Evolutionary conservation across 208 protist species (phyloP).

Genomic region (Balamuthia mandrillaris): DNA sequence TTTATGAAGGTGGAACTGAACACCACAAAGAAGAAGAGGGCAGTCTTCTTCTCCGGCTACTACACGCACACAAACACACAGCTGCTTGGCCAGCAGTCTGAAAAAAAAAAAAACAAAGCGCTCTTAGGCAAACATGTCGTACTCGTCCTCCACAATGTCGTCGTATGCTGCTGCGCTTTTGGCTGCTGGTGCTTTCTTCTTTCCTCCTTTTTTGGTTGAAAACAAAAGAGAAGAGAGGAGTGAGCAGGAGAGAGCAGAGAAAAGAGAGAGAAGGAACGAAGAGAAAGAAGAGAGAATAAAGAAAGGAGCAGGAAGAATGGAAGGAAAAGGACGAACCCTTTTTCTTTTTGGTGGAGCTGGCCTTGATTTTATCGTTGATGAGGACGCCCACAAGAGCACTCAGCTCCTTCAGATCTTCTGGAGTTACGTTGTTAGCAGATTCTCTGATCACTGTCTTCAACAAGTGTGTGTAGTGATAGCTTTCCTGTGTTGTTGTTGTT

Average conservation of each 20-base stretch:
- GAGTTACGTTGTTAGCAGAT: background rate
- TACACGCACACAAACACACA: no score
- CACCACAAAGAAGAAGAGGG: no score
- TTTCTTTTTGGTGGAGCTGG: slow-evolving; percentile 11
- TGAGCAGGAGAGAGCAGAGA: no score
- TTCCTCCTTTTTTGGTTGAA: background rate
- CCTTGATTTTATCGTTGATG: slow-evolving; percentile 27
- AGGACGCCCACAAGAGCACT: background rate
- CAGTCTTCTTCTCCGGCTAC: no score
- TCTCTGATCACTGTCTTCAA: slow-evolving; percentile 1
- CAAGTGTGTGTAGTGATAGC: slow-evolving; percentile 1
- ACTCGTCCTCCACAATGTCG: slow-evolving; percentile 22
- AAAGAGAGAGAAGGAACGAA: no score
- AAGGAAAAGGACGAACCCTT: no score
- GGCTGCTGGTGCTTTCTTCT: slow-evolving; percentile 12
- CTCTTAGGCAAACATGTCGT: slow-evolving; percentile 24
- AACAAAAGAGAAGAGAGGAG: no score
- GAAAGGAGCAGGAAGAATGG: no score
- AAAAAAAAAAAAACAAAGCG: no score
- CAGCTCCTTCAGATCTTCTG: slow-evolving; percentile 17
- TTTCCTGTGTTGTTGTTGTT: background rate
- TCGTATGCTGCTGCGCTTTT: background rate
- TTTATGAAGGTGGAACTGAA: no score
- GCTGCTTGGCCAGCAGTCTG: no score
- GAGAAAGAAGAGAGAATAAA: no score